Percentiles rank a stretch among this genome's conserved stretches.
These are phyloP conservation scores for Xylariaceae sp. DNA, from an alignment of 2,329 filamentous ascomycete genomes.

Conservation along the genomic window DNA sequence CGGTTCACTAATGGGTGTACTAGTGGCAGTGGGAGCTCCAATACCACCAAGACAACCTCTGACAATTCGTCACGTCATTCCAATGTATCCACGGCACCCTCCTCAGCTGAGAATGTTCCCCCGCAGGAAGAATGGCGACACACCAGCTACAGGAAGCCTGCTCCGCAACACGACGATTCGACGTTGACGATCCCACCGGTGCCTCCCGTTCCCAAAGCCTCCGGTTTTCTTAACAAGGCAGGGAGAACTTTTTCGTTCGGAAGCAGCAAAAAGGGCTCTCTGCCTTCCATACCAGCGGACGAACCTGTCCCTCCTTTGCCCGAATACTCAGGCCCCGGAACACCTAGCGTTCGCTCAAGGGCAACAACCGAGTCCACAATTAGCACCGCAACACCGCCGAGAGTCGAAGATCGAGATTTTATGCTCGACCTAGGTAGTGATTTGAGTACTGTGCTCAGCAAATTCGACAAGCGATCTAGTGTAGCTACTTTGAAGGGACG, in stretches of 20 bases:
- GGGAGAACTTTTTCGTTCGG: slow-evolving; percentile 61
- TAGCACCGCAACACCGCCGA: slow-evolving; percentile 52
- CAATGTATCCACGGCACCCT: slow-evolving; percentile 60
- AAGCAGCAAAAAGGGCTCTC: slow-evolving; percentile 48
- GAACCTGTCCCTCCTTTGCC: slow-evolving; percentile 40
- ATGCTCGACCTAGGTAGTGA: slow-evolving; percentile 56
- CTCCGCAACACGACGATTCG: slow-evolving; percentile 37
- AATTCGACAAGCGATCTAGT: slow-evolving; percentile 56
- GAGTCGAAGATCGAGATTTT: slow-evolving; percentile 44
- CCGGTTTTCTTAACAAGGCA: slow-evolving; percentile 54
- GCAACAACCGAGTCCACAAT: slow-evolving; percentile 54
- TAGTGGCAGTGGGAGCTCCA: slow-evolving; percentile 60
- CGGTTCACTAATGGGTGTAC: slow-evolving; percentile 2
- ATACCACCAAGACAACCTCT: slow-evolving; percentile 58
- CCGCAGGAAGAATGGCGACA: slow-evolving; percentile 41
- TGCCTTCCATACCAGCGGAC: slow-evolving; percentile 36
- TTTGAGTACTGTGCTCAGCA: slow-evolving; percentile 54
- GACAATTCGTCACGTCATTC: slow-evolving; percentile 62
- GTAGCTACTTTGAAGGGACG: slow-evolving; percentile 45
- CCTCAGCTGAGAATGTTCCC: slow-evolving; percentile 47
- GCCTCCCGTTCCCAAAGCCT: slow-evolving; percentile 46
- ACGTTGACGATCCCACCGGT: slow-evolving; percentile 23
- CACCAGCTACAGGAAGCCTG: slow-evolving; percentile 36
- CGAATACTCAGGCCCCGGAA: slow-evolving; percentile 24
- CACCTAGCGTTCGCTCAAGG: slow-evolving; percentile 38